Percentiles rank a stretch among this genome's conserved stretches.
phyloP scores from a whole-genome alignment of 2,329 filamentous ascomycete species.

The Fusarium sp. region DNA sequence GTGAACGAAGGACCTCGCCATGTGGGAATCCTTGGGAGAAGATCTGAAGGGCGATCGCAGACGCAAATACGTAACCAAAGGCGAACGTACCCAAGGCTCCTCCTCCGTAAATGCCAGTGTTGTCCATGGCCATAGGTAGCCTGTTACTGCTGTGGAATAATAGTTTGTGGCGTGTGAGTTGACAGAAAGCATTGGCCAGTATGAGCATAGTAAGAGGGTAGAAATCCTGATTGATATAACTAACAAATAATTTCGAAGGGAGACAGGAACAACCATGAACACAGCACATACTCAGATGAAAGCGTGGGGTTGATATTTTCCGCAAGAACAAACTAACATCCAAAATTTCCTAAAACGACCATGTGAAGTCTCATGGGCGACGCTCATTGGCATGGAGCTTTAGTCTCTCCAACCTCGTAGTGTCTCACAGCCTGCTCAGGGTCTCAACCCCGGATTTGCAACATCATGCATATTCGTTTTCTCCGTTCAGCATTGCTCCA shows the following conservation, averaged over 20 bases:
- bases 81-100: background rate
- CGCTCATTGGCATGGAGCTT: constrained; percentile 3
- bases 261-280: background rate
- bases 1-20: background rate
- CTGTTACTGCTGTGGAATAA: background rate
- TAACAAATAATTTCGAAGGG: background rate
- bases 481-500: background rate
- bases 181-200: background rate
- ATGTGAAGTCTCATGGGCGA: constrained; percentile 13
- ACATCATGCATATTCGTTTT: background rate
- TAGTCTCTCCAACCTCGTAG: background rate
- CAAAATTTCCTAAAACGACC: constrained; percentile 1
- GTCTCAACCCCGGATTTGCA: background rate
- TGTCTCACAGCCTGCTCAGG: constrained; percentile 10
- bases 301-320: constrained; percentile 5
- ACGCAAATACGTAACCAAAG: background rate
- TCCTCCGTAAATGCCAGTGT: background rate
- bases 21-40: background rate
- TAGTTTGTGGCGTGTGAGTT: background rate
- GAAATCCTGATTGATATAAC: background rate
- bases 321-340: background rate
- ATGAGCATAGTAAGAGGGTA: background rate
- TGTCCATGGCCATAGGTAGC: background rate
- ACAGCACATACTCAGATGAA: constrained; percentile 3
- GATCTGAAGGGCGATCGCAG: background rate